These are phyloP conservation scores for Helotiales sp. DNA, from an alignment of 2,329 filamentous ascomycete species.

Conservation along the genomic window DNA sequence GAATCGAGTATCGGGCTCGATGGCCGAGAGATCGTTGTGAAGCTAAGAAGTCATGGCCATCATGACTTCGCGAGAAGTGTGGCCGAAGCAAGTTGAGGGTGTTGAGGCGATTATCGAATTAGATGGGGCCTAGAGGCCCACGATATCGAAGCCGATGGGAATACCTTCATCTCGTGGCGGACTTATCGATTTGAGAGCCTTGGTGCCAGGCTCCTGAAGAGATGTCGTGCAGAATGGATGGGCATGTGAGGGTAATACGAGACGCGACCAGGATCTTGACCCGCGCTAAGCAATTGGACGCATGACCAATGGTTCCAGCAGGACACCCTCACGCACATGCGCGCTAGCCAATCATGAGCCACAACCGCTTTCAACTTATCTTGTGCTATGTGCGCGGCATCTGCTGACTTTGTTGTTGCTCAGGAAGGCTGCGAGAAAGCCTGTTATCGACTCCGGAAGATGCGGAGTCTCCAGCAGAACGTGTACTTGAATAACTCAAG, in stretches of 20 bases:
- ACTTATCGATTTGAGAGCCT: not conserved
- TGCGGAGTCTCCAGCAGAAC: conserved; percentile 27
- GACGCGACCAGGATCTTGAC: conserved; percentile 13
- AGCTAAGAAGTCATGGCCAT: not conserved
- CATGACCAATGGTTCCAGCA: conserved; percentile 32
- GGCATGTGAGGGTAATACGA: conserved; percentile 28
- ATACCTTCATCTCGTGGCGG: not conserved
- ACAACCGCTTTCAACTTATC: not conserved
- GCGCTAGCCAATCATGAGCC: conserved; percentile 22
- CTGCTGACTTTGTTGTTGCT: conserved; percentile 34
- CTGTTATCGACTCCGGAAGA: conserved; percentile 26
- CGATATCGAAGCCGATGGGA: not conserved
- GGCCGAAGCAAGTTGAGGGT: conserved; percentile 2
- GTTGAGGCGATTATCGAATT: conserved; percentile 6
- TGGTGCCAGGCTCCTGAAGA: conserved; percentile 2
- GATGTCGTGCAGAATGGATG: conserved; percentile 15
- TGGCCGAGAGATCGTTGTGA: not conserved
- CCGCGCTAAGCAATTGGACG: conserved; percentile 23
- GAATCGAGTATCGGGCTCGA: not conserved
- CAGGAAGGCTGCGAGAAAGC: conserved; percentile 23
- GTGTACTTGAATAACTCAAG: conserved; percentile 25
- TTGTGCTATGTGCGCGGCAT: conserved; percentile 30
- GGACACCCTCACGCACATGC: conserved; percentile 30
- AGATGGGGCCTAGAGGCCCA: not conserved
- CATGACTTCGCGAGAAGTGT: not conserved